Conservation (phyloP, 1,139 yeast species). For the Geotrichum histeridarum region DNA sequence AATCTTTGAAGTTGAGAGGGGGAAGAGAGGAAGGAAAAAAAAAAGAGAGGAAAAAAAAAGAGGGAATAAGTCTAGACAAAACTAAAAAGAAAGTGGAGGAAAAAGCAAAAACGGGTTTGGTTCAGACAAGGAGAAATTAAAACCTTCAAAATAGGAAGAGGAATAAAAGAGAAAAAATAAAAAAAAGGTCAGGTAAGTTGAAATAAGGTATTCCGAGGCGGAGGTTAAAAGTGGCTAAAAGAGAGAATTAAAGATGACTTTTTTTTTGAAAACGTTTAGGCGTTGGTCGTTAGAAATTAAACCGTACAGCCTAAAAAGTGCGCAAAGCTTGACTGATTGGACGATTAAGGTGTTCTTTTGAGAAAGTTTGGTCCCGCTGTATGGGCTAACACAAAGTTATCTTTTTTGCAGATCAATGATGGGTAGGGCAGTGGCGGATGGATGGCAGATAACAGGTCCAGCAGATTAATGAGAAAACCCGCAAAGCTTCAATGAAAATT, state of each 20-base stretch:
- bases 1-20: background rate
- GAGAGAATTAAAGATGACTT: background rate
- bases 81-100: background rate
- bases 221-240: background rate
- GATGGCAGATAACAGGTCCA: too few relatives aligned
- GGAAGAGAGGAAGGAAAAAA: background rate
- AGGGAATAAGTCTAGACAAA: constrained; percentile 1
- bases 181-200: background rate
- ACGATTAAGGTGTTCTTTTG: too few relatives aligned
- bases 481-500: too few relatives aligned
- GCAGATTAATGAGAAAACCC: too few relatives aligned
- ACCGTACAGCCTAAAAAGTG: too few relatives aligned
- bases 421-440: too few relatives aligned
- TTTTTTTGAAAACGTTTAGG: background rate
- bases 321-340: too few relatives aligned
- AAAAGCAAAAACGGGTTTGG: constrained; percentile 4
- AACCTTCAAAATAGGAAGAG: background rate
- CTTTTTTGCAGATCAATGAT: too few relatives aligned
- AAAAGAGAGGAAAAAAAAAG: constrained; percentile 2
- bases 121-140: background rate
- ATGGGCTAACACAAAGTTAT: too few relatives aligned
- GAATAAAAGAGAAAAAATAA: constrained; percentile 3
- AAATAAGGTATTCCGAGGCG: background rate
- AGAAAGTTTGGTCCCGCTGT: too few relatives aligned
- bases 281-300: too few relatives aligned